Percentiles rank a stretch among this genome's conserved stretches.
phyloP scores from a whole-genome alignment of 805 yeast species.

The Yamadazyma kitorensis region DNA sequence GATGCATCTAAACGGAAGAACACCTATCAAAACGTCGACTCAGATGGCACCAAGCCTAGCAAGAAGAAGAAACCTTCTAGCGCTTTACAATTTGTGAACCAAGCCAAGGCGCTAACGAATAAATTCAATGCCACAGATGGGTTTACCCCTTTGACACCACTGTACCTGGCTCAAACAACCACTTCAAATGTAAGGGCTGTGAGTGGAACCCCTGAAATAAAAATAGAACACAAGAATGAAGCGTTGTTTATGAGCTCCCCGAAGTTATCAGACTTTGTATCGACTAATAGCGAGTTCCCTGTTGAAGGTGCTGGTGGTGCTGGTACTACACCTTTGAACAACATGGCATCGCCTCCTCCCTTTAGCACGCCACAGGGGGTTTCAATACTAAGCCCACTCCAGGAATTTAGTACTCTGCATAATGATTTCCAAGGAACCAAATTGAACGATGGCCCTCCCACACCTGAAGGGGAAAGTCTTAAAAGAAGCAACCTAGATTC shows the following conservation, averaged over 20 bases:
- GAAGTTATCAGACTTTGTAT: slow-evolving; percentile 7
- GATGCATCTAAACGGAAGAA: slow-evolving; percentile 33
- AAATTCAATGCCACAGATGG: too few species aligned
- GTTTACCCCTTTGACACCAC: too few species aligned
- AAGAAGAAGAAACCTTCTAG: slow-evolving; percentile 1
- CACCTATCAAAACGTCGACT: slow-evolving; percentile 2
- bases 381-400: slow-evolving; percentile 6
- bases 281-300: too few species aligned
- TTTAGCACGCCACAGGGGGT: slow-evolving; percentile 15
- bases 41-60: background rate
- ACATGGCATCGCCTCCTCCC: slow-evolving; percentile 10
- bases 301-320: too few species aligned
- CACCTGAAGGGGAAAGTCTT: too few species aligned
- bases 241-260: slow-evolving; percentile 1
- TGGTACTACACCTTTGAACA: too few species aligned
- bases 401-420: background rate
- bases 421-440: too few species aligned
- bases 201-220: background rate
- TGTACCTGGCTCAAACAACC: too few species aligned
- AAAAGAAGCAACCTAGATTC: slow-evolving; percentile 2
- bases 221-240: background rate
- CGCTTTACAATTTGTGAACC: too few species aligned
- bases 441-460: too few species aligned
- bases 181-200: too few species aligned
- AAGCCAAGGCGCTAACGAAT: too few species aligned